Evolutionary conservation across 441 rosid species (phyloP).

Genomic region (Eruca vesicaria): DNA sequence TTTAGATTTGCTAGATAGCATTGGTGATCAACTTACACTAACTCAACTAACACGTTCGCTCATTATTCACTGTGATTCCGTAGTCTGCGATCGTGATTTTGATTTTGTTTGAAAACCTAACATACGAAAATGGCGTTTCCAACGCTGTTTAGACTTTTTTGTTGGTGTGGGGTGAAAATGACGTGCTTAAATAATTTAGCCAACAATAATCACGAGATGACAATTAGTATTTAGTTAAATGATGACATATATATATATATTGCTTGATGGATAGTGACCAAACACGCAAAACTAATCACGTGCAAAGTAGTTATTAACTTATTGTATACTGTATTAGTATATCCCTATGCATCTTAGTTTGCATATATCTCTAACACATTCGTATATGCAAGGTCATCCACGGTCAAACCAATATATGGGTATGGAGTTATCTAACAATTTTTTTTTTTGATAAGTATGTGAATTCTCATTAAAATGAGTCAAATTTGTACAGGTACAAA

Average conservation of each 20-base stretch:
- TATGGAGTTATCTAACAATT: no score
- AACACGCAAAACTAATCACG: background rate
- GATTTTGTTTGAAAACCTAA: constrained; percentile 1
- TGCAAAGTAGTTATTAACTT: background rate
- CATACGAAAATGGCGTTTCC: background rate
- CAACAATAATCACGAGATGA: background rate
- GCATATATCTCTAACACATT: background rate
- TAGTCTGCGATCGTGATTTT: background rate
- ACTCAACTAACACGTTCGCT: background rate
- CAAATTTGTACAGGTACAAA: no score
- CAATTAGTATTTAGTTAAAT: background rate
- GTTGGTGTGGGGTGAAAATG: background rate
- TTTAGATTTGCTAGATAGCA: background rate
- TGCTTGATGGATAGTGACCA: background rate
- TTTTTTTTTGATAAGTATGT: no score
- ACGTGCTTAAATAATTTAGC: background rate
- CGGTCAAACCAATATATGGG: background rate
- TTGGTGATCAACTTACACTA: no score
- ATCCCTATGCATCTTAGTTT: background rate
- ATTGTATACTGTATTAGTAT: background rate
- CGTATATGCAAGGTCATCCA: background rate
- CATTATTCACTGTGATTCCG: background rate
- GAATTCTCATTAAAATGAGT: no score
- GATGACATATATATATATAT: background rate
- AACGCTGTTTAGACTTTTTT: constrained; percentile 6